These are phyloP conservation scores for Aegilops speltoides DNA, from an alignment of 176 grass and related monocot genomes.

Conservation along the genomic window DNA sequence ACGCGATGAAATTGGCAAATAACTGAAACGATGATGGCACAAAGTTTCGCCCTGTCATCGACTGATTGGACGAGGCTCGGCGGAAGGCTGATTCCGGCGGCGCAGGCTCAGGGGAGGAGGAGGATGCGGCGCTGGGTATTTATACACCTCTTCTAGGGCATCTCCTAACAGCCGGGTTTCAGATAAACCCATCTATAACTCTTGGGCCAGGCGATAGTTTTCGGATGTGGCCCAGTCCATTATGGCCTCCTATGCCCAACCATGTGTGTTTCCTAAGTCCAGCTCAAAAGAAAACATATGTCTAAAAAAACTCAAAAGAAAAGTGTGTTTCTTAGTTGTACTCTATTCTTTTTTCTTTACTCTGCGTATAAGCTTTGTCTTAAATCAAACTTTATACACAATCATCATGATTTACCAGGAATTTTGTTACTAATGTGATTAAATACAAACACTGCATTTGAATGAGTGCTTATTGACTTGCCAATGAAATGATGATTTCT, in stretches of 20 bases:
- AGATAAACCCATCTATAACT: not conserved
- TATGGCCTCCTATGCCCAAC: not conserved
- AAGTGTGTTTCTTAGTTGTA: too few relatives aligned
- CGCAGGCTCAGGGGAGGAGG: not conserved
- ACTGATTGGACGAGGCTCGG: not conserved
- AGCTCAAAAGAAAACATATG: too few relatives aligned
- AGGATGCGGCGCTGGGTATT: not conserved
- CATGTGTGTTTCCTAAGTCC: not conserved
- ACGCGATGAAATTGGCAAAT: not conserved
- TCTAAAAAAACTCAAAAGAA: too few relatives aligned
- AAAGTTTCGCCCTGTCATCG: not conserved
- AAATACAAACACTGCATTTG: too few relatives aligned
- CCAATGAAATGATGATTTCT: too few relatives aligned
- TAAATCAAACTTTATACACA: too few relatives aligned
- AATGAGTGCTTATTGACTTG: too few relatives aligned
- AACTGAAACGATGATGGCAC: too few relatives aligned
- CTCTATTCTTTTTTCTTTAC: too few relatives aligned
- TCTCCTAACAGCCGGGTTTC: not conserved
- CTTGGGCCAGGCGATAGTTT: not conserved
- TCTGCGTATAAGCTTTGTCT: too few relatives aligned
- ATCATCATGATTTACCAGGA: too few relatives aligned
- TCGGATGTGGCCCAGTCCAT: not conserved
- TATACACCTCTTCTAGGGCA: slow-evolving; percentile 34
- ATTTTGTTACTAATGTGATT: too few relatives aligned
- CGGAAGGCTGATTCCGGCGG: not conserved